Evolutionary conservation across 2,329 filamentous ascomycete species (phyloP).

Genomic region (Ceratocystis colombiana): DNA sequence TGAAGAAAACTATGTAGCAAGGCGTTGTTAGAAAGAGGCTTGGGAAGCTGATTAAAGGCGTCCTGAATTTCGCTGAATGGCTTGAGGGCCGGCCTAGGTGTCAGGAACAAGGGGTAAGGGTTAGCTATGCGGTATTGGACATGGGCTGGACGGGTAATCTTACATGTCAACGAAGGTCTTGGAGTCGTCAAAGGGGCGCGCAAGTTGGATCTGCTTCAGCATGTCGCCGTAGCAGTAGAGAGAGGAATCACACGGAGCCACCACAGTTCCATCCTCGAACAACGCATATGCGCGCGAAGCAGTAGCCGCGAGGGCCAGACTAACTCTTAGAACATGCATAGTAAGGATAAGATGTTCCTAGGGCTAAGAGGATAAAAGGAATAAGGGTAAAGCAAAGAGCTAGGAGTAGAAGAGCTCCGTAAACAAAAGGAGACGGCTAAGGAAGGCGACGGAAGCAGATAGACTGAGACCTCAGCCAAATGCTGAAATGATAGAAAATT

Average conservation of each 20-base stretch:
- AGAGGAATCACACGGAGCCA: conserved; percentile 56
- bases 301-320: conserved; percentile 20
- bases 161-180: conserved; percentile 64
- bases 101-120: conserved; percentile 19
- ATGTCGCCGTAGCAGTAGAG: conserved; percentile 59
- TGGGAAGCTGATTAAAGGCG: conserved; percentile 49
- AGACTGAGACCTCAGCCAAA: neutral
- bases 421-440: neutral
- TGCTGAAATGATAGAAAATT: neutral
- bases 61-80: conserved; percentile 50
- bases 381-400: neutral
- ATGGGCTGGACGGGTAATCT: conserved; percentile 28
- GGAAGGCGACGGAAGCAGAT: neutral
- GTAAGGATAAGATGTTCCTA: neutral
- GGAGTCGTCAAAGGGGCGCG: conserved; percentile 54
- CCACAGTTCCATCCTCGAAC: conserved; percentile 50
- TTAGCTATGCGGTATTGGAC: neutral
- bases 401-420: neutral
- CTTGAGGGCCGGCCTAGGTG: conserved; percentile 46
- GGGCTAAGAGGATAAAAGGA: neutral
- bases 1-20: conserved; percentile 51
- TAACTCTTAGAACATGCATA: conserved; percentile 6
- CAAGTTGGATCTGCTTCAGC: conserved; percentile 52
- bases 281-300: conserved; percentile 33
- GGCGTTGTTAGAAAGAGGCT: conserved; percentile 54